A percentile compares a stretch with the other conserved stretches of the same genome.
Evolutionary conservation across 345 rosid genomes (phyloP).

Genomic region (Citrus cavaleriei): DNA sequence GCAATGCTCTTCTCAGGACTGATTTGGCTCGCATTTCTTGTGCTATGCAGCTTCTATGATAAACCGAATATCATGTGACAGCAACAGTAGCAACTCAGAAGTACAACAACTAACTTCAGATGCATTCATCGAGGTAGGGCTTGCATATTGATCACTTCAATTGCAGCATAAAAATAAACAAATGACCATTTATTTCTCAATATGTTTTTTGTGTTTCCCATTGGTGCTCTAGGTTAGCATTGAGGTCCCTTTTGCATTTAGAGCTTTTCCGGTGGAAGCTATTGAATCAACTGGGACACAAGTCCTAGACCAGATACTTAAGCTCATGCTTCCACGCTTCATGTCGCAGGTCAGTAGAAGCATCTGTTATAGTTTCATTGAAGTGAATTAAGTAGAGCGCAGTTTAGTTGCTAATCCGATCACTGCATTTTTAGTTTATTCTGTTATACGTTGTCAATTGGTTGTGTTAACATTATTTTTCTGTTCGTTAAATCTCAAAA

Average conservation of each 20-base stretch:
- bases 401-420: neutral
- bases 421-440: neutral
- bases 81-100: slow-evolving; percentile 31
- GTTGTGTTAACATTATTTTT: neutral
- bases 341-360: slow-evolving; percentile 72
- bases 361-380: neutral
- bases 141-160: neutral
- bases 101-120: slow-evolving; percentile 74
- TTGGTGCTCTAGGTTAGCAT: slow-evolving; percentile 54
- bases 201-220: neutral
- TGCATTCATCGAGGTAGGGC: slow-evolving; percentile 75
- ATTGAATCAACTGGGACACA: slow-evolving; percentile 79
- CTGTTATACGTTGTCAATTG: neutral
- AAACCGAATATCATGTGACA: slow-evolving; percentile 68
- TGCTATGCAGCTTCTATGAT: slow-evolving; percentile 90
- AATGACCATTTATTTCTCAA: slow-evolving; percentile 2
- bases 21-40: slow-evolving; percentile 38
- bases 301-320: slow-evolving; percentile 77
- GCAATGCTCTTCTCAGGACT: slow-evolving; percentile 22
- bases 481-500: neutral
- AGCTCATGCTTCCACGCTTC: slow-evolving; percentile 86
- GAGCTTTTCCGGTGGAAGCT: slow-evolving; percentile 61
- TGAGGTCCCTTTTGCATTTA: slow-evolving; percentile 79
- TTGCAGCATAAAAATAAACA: neutral
- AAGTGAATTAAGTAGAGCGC: slow-evolving; percentile 1